phyloP scores from a whole-genome alignment of 1,284 basidiomycete species.

The Sanghuangporus sanghuang region DNA sequence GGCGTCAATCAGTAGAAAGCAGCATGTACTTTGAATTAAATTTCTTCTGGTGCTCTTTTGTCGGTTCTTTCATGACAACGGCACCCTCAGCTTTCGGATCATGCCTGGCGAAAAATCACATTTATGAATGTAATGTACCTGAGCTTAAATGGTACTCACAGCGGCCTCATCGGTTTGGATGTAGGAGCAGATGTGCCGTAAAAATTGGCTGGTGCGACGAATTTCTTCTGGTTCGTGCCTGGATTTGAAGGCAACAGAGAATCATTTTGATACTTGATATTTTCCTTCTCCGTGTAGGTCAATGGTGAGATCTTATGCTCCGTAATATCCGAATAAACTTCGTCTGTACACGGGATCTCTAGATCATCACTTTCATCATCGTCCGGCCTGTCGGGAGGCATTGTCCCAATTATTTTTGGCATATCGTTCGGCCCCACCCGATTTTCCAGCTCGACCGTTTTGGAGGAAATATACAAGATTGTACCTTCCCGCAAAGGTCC shows the following conservation, averaged over 20 bases:
- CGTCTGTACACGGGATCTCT: constrained; percentile 18
- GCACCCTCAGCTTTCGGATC: constrained; percentile 75
- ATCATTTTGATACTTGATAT: neutral
- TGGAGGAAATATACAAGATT: constrained; percentile 45
- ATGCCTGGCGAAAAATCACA: constrained; percentile 43
- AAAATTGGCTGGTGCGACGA: constrained; percentile 56
- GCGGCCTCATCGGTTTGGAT: constrained; percentile 41
- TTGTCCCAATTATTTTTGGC: constrained; percentile 36
- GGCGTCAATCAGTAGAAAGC: neutral
- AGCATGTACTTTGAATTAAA: constrained; percentile 66
- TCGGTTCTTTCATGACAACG: constrained; percentile 83
- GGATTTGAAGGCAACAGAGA: neutral
- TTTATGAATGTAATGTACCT: constrained; percentile 16
- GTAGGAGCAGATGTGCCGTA: constrained; percentile 44
- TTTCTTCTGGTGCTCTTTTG: constrained; percentile 57
- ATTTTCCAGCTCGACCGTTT: constrained; percentile 58
- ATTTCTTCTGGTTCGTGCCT: constrained; percentile 30
- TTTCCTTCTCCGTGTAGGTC: neutral
- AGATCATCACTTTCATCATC: constrained; percentile 27
- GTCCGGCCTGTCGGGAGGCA: constrained; percentile 24
- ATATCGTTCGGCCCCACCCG: constrained; percentile 44
- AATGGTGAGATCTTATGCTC: neutral
- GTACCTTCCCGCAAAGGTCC: constrained; percentile 45
- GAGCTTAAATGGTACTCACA: constrained; percentile 37
- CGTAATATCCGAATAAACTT: constrained; percentile 14